Conservation (phyloP, 352 stramenopile species). For the Phytophthora palmivora region DNA sequence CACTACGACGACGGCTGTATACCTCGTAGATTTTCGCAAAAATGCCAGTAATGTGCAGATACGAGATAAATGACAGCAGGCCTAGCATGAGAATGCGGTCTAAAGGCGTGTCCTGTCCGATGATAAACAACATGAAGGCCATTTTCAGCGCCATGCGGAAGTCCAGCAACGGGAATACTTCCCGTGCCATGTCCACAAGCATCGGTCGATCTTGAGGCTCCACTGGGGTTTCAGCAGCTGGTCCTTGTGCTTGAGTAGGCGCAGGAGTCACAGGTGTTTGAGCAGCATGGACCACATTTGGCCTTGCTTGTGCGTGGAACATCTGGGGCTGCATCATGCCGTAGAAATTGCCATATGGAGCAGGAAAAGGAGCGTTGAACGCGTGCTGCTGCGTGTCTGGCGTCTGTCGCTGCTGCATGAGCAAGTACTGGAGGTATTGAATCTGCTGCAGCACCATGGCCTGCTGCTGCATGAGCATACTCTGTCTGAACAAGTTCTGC, state of each 20-base stretch:
- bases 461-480: slow-evolving; percentile 83
- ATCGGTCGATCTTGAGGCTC: slow-evolving; percentile 25
- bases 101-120: slow-evolving; percentile 82
- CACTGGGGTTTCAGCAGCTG: slow-evolving; percentile 22
- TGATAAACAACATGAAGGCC: slow-evolving; percentile 91
- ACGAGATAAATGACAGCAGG: slow-evolving; percentile 77
- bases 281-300: slow-evolving; percentile 15
- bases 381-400: slow-evolving; percentile 18
- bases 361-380: slow-evolving; percentile 23
- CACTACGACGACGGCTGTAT: slow-evolving; percentile 46
- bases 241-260: slow-evolving; percentile 6
- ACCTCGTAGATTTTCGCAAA: slow-evolving; percentile 85
- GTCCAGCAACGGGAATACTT: slow-evolving; percentile 73
- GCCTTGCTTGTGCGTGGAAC: slow-evolving; percentile 23
- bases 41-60: slow-evolving; percentile 87
- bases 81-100: slow-evolving; percentile 79
- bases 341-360: slow-evolving; percentile 46
- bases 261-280: slow-evolving; percentile 13
- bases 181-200: slow-evolving; percentile 58
- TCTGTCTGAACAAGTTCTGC: slow-evolving; percentile 66
- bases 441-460: slow-evolving; percentile 81
- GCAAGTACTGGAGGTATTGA: slow-evolving; percentile 79
- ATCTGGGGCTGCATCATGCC: slow-evolving; percentile 42
- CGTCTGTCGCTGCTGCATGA: slow-evolving; percentile 44
- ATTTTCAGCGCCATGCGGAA: slow-evolving; percentile 85